A percentile compares a stretch with the other conserved stretches of the same genome.
Evolutionary conservation across 2,329 filamentous ascomycete genomes (phyloP).

Genomic region (Colletotrichum orchidophilum): DNA sequence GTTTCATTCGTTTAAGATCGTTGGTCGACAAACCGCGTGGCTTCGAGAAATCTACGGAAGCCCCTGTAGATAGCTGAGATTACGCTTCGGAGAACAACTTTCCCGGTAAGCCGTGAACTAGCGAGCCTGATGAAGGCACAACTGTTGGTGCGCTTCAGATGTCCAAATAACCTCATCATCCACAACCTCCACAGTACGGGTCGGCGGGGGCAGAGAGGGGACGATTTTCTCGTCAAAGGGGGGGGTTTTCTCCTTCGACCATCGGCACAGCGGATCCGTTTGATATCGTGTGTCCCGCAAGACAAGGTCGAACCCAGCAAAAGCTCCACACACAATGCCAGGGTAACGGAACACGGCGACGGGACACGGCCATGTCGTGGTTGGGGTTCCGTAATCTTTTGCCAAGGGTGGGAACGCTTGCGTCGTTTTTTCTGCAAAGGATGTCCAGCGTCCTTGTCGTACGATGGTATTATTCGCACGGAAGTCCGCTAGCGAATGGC

Average conservation of each 20-base stretch:
- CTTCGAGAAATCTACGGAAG: neutral
- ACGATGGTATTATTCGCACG: neutral
- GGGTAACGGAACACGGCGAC: neutral
- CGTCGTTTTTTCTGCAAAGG: neutral
- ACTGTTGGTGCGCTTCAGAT: neutral
- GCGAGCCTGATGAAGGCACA: neutral
- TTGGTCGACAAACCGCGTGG: neutral
- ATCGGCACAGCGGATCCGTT: neutral
- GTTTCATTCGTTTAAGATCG: neutral
- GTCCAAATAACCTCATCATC: slow-evolving; percentile 11
- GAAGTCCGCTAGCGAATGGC: neutral
- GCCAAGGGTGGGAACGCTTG: neutral
- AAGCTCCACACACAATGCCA: neutral
- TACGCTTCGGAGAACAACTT: neutral
- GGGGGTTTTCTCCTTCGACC: neutral
- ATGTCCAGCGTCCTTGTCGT: neutral
- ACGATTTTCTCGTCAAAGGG: neutral
- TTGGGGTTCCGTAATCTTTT: neutral
- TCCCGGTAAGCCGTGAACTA: neutral
- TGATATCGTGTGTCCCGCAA: neutral
- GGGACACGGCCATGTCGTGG: neutral
- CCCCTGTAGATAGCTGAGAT: neutral
- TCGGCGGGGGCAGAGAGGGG: neutral
- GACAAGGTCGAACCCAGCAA: neutral
- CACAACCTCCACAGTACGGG: neutral